phyloP scores from a whole-genome alignment of 78 protist species.

The Dictyostelium capitatum region DNA sequence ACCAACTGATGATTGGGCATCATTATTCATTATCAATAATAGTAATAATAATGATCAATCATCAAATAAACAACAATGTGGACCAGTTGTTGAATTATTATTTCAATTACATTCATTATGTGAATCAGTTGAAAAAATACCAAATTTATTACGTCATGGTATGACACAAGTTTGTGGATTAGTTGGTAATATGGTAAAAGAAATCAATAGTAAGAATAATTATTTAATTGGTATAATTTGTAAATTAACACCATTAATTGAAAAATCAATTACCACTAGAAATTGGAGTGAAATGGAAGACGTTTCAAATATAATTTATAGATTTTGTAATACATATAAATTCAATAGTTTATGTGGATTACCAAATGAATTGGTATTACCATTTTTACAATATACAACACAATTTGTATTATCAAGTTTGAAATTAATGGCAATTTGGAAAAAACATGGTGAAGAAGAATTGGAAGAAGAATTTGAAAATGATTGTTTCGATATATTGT shows the following conservation, averaged over 20 bases:
- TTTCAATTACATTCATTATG: conserved; percentile 14
- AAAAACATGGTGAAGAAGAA: conserved; percentile 46
- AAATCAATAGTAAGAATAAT: not conserved
- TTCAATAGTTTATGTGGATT: not conserved
- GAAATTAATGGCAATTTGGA: conserved; percentile 2
- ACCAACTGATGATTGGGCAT: conserved; percentile 32
- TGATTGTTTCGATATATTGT: conserved; percentile 35
- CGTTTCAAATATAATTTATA: conserved; percentile 1
- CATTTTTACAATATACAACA: conserved; percentile 21
- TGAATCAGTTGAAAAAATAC: not conserved
- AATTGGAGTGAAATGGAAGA: conserved; percentile 70
- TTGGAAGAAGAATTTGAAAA: conserved; percentile 61
- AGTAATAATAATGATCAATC: not conserved
- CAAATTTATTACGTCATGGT: conserved; percentile 24
- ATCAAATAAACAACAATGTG: not conserved
- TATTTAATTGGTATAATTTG: not conserved
- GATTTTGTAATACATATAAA: conserved; percentile 26
- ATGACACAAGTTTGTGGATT: conserved; percentile 27
- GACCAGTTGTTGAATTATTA: conserved; percentile 17
- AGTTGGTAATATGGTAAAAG: not conserved
- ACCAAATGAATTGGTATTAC: not conserved
- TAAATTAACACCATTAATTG: not conserved
- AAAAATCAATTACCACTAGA: conserved; percentile 16
- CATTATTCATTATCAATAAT: not conserved
- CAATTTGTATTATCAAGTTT: conserved; percentile 23